These are phyloP conservation scores for Stachybotrys chartarum DNA, from an alignment of 2,329 filamentous ascomycete genomes.

Conservation along the genomic window DNA sequence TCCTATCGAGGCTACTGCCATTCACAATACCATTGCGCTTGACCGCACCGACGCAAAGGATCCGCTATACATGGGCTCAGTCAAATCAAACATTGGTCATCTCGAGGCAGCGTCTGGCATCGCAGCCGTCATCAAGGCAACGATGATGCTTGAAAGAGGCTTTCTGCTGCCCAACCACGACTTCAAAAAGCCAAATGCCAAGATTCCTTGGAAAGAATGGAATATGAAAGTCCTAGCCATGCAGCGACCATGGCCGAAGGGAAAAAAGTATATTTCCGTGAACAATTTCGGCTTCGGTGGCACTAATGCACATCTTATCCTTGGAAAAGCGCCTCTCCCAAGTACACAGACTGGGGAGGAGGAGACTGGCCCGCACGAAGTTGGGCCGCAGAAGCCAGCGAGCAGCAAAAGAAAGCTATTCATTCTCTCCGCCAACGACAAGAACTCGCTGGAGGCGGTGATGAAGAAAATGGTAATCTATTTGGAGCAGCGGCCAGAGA, in stretches of 20 bases:
- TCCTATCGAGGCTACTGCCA: background rate
- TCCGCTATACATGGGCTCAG: constrained; percentile 7
- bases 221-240: background rate
- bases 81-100: constrained; percentile 18
- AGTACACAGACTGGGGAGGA: constrained; percentile 6
- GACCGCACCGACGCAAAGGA: background rate
- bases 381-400: background rate
- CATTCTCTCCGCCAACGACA: constrained; percentile 30
- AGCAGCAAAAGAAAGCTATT: constrained; percentile 26
- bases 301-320: constrained; percentile 36
- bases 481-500: constrained; percentile 32
- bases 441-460: constrained; percentile 16
- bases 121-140: background rate
- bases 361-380: constrained; percentile 5
- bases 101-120: background rate
- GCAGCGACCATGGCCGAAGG: background rate
- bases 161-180: background rate
- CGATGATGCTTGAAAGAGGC: background rate
- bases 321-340: constrained; percentile 15
- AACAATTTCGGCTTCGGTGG: constrained; percentile 37
- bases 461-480: constrained; percentile 25
- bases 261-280: background rate
- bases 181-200: background rate
- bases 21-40: background rate
- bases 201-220: background rate